Evolutionary conservation across 305 asterid species (phyloP), one percentile per base, ranked within the genome.

Genomic region (Fraxinus nigra): DNA sequence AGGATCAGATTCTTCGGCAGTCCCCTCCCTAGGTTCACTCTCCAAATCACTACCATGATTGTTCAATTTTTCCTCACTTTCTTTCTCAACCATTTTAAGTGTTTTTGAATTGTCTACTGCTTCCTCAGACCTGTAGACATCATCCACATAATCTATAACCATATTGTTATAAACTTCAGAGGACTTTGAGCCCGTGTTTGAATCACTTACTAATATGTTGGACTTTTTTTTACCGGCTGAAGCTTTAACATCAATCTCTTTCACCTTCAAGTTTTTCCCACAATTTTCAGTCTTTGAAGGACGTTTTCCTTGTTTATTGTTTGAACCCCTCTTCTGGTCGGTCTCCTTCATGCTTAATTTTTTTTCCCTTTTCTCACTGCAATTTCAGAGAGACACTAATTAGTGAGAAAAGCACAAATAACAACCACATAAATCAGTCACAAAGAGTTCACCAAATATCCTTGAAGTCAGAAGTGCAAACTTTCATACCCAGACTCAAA

Each of bases 1-100:
- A 79, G 90, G 65, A 86, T 93, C 97, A 75, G 98, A 92, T 82
- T 86, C 97, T 85, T 91, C 95, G 46, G 79, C 96, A 61, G 84
- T 16, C 51, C 18, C 84, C 75, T 85, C 89, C 77, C 85, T 84
- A 34, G 77, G 77, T 51, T 84, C 92, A 78, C 72, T 89, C 77
- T 86, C 94, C 90, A 89, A 85, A 88, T 92, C 94, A 86, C 86
- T 83, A 79, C 91, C 83, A 83, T 82, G 87, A 78, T 83, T 90
- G 72, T 84, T 89, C 59, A 76, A 70, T 82, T 87, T 89, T 10
- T 82, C 90, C 77, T 48, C 82, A 83, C 76, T 85, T 40, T 81
- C 90, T 82, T 87, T 88, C 77, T 86, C 91, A 72, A 84, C 89
- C 72, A 81, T 84, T 86, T 87, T 82, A 78, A 72, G 84, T 43